These are phyloP conservation scores for Mortierella sp. DNA, from an alignment of 371 early-diverging fungal genomes.

Conservation along the genomic window DNA sequence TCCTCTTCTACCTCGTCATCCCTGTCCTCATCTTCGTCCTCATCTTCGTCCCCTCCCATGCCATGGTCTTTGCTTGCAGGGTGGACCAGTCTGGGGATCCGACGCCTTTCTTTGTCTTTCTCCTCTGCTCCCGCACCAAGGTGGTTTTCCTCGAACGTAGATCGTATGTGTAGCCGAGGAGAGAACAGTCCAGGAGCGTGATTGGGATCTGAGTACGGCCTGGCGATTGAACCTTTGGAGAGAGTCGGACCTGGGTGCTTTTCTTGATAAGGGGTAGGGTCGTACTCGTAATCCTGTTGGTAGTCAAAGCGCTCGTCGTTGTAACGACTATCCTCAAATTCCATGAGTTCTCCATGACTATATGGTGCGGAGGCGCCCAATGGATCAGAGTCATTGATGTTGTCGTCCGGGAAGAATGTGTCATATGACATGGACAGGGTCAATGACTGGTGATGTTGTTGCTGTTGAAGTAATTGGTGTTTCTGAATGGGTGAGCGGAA, in stretches of 20 bases:
- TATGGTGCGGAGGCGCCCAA: background rate
- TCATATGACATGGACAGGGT: conserved; percentile 36
- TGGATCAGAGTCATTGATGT: conserved; percentile 3
- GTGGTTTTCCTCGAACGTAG: no score
- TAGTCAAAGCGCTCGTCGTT: conserved; percentile 28
- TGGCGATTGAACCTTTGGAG: no score
- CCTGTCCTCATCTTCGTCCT: conserved; percentile 9
- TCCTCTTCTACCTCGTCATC: conserved; percentile 8
- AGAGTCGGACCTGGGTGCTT: no score
- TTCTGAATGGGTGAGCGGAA: background rate
- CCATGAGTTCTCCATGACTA: conserved; percentile 12
- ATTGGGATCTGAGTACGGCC: no score
- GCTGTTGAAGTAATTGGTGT: conserved; percentile 1
- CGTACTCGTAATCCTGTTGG: conserved; percentile 13
- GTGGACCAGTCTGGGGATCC: no score
- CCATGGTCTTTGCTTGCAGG: background rate
- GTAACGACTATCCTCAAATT: conserved; percentile 22
- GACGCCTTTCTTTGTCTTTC: no score
- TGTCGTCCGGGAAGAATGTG: conserved; percentile 33
- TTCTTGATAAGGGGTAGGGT: background rate
- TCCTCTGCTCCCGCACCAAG: no score
- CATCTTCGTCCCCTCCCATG: conserved; percentile 2
- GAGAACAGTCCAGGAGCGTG: no score
- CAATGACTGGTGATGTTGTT: background rate
- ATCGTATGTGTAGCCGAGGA: no score